Evolutionary conservation across 2,329 filamentous ascomycete species (phyloP).

Genomic region (Beauveria varroae): DNA sequence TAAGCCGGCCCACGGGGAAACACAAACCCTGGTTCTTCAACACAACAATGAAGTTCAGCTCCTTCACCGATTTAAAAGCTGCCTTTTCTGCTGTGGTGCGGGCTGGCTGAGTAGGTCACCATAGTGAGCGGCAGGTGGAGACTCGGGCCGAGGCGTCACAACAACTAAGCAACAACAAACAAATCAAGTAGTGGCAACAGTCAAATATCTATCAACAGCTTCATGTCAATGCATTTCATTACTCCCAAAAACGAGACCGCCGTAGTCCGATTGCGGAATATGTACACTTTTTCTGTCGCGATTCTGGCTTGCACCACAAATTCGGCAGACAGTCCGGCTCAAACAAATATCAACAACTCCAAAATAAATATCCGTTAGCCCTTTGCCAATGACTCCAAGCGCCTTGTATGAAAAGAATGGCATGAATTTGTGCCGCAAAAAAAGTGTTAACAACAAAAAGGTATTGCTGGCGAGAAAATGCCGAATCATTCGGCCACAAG

Average conservation of each 20-base stretch:
- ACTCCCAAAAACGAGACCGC: constrained; percentile 23
- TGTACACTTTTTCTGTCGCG: constrained; percentile 31
- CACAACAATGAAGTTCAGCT: neutral
- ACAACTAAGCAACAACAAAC: neutral
- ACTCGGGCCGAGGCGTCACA: neutral
- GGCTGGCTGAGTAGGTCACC: neutral
- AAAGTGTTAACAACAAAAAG: constrained; percentile 24
- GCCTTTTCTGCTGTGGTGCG: neutral
- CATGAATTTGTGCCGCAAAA: constrained; percentile 26
- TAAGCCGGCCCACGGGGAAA: too few species aligned
- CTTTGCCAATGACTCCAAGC: constrained; percentile 34
- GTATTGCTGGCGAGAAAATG: constrained; percentile 19
- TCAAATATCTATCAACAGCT: constrained; percentile 8
- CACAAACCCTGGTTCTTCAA: neutral
- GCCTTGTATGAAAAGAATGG: constrained; percentile 32
- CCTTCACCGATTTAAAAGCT: neutral
- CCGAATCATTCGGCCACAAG: constrained; percentile 18
- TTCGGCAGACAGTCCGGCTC: constrained; percentile 8
- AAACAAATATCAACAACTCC: constrained; percentile 24
- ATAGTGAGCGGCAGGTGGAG: neutral
- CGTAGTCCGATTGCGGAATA: constrained; percentile 31
- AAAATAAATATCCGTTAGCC: constrained; percentile 27
- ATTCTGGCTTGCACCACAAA: constrained; percentile 1
- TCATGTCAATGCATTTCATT: constrained; percentile 18
- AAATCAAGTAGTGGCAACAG: neutral